phyloP scores from a whole-genome alignment of 768 basidiomycete genomes.

The Mycena haematopus region DNA sequence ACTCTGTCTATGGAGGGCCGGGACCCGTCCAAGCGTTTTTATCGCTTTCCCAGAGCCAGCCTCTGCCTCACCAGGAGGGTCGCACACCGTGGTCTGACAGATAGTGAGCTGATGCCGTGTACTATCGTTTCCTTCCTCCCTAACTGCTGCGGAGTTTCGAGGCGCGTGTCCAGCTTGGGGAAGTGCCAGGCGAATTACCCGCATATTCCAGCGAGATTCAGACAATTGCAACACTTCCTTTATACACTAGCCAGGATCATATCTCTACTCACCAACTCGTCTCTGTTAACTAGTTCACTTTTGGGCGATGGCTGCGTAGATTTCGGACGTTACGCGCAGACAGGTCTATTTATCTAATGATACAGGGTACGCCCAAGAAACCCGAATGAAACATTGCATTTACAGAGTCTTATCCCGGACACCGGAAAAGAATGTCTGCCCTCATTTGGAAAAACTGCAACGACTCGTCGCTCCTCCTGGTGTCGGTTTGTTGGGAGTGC shows the following conservation, averaged over 20 bases:
- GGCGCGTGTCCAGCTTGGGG: not conserved
- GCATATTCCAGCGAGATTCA: not conserved
- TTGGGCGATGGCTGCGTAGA: not conserved
- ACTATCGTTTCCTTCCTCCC: not conserved
- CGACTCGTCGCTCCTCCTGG: no score
- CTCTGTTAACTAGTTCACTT: no score
- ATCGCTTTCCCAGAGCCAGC: conserved; percentile 13
- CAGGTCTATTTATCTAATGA: not conserved
- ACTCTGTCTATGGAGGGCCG: conserved; percentile 28
- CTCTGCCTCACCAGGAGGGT: not conserved
- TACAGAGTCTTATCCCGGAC: no score
- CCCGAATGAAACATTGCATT: no score
- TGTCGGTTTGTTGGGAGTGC: no score
- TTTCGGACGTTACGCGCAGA: not conserved
- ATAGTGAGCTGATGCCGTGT: conserved; percentile 13
- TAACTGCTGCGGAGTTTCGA: conserved; percentile 1
- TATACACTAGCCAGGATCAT: conserved; percentile 4
- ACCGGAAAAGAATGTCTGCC: no score
- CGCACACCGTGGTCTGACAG: conserved; percentile 19
- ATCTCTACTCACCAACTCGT: not conserved
- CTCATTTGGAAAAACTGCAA: no score
- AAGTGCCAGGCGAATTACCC: not conserved
- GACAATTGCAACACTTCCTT: conserved; percentile 4
- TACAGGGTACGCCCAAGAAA: not conserved
- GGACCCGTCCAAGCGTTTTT: conserved; percentile 20